Percentiles rank a stretch among this genome's conserved stretches.
phyloP scores from a whole-genome alignment of 2,329 filamentous ascomycete species.

The Arachnomyces sp. region DNA sequence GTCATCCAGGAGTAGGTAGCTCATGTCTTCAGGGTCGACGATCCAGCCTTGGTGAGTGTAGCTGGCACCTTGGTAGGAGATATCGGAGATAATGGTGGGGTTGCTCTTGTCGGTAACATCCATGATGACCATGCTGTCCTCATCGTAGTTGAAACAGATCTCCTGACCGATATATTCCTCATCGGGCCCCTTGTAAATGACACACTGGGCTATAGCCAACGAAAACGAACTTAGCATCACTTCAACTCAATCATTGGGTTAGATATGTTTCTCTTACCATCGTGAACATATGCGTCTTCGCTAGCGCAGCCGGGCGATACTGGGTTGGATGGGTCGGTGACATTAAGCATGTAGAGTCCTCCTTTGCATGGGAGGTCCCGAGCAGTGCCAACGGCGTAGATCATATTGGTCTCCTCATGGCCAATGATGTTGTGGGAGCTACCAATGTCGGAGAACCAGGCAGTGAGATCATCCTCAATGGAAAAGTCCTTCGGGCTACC shows the following conservation, averaged over 20 bases:
- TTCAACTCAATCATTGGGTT: neutral
- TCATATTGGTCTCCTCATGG: slow-evolving; percentile 40
- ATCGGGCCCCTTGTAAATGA: slow-evolving; percentile 49
- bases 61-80: neutral
- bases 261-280: slow-evolving; percentile 26
- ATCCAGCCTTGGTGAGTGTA: slow-evolving; percentile 48
- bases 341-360: slow-evolving; percentile 54
- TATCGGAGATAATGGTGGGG: slow-evolving; percentile 20
- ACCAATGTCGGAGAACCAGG: slow-evolving; percentile 36
- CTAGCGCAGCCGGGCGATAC: slow-evolving; percentile 48
- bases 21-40: slow-evolving; percentile 38
- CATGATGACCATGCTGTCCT: slow-evolving; percentile 19
- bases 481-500: slow-evolving; percentile 35
- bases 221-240: slow-evolving; percentile 1
- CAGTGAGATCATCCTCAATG: slow-evolving; percentile 36
- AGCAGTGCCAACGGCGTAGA: slow-evolving; percentile 42
- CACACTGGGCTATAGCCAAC: slow-evolving; percentile 40
- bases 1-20: slow-evolving; percentile 47
- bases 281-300: slow-evolving; percentile 54
- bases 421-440: slow-evolving; percentile 48
- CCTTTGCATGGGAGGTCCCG: slow-evolving; percentile 42
- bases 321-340: slow-evolving; percentile 47
- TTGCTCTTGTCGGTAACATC: slow-evolving; percentile 13
- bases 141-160: slow-evolving; percentile 53
- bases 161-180: slow-evolving; percentile 41